These are phyloP conservation scores for Globisporangium spinosum DNA, from an alignment of 352 stramenopile genomes.

Conservation along the genomic window DNA sequence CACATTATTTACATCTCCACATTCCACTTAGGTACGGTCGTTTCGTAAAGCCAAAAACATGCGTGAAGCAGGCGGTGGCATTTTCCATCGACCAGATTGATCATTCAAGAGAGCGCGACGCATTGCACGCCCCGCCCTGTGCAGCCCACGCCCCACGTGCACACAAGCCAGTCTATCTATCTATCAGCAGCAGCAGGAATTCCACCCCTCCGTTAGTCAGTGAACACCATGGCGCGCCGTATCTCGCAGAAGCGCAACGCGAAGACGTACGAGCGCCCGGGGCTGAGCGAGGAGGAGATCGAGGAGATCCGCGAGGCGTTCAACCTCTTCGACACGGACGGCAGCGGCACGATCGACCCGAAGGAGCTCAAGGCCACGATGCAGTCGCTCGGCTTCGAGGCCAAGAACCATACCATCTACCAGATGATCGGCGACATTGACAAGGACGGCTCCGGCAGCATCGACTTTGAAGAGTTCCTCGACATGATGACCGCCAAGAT, in stretches of 20 bases:
- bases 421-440: constrained; percentile 97
- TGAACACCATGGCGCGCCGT: constrained; percentile 45
- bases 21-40: not conserved
- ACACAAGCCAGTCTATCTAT: not conserved
- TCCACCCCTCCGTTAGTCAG: not conserved
- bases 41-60: not conserved
- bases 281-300: constrained; percentile 92
- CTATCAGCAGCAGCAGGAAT: not conserved
- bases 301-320: constrained; percentile 97
- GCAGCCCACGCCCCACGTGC: not conserved
- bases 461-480: constrained; percentile 97
- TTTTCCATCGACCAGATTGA: not conserved
- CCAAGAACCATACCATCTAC: constrained; percentile 97
- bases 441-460: constrained; percentile 93
- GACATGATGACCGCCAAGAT: constrained; percentile 97
- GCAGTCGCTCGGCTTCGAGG: constrained; percentile 95
- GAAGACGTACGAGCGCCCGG: constrained; percentile 89
- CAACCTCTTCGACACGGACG: constrained; percentile 96
- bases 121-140: not conserved
- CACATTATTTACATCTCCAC: not conserved
- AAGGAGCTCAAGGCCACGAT: constrained; percentile 97
- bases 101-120: not conserved
- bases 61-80: not conserved
- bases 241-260: constrained; percentile 82
- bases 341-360: constrained; percentile 94